Evolutionary conservation across 192 early-diverging fungal genomes (phyloP).

Genomic region (Coemansia sp.): DNA sequence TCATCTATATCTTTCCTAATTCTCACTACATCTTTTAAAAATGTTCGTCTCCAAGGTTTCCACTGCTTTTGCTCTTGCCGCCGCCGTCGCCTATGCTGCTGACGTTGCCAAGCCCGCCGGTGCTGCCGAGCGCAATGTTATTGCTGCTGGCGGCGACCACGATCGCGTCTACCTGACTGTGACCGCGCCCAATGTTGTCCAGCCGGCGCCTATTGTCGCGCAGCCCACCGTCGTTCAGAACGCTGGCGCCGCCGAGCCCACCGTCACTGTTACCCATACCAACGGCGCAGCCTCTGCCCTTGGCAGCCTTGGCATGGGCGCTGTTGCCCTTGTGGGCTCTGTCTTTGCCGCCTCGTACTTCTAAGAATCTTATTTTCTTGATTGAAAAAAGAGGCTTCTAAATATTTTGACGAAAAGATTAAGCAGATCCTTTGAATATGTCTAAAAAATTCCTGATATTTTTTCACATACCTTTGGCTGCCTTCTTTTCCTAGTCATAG

Average conservation of each 20-base stretch:
- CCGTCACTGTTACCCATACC: conserved; percentile 31
- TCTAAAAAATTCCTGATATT: no score
- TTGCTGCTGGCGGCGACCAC: conserved; percentile 12
- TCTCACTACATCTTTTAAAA: not conserved
- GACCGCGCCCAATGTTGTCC: conserved; percentile 31
- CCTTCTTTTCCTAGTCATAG: no score
- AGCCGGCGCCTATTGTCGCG: conserved; percentile 22
- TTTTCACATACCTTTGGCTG: no score
- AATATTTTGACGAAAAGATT: no score
- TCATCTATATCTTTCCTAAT: not conserved
- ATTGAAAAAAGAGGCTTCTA: not conserved
- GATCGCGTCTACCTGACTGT: conserved; percentile 36
- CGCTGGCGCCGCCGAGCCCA: conserved; percentile 28
- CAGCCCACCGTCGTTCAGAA: conserved; percentile 38
- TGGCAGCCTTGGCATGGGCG: conserved; percentile 28
- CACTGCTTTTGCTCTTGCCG: conserved; percentile 29
- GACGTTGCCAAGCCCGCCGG: conserved; percentile 13
- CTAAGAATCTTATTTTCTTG: conserved; percentile 5
- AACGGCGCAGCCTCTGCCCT: conserved; percentile 28
- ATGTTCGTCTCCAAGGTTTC: conserved; percentile 38
- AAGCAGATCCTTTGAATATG: no score
- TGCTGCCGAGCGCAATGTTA: conserved; percentile 8
- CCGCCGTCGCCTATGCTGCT: conserved; percentile 20
- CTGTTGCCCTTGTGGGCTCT: conserved; percentile 38
- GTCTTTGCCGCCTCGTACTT: conserved; percentile 37